Base-by-base conservation (phyloP, 805 yeast species). In the Starmera dryadoides region DNA sequence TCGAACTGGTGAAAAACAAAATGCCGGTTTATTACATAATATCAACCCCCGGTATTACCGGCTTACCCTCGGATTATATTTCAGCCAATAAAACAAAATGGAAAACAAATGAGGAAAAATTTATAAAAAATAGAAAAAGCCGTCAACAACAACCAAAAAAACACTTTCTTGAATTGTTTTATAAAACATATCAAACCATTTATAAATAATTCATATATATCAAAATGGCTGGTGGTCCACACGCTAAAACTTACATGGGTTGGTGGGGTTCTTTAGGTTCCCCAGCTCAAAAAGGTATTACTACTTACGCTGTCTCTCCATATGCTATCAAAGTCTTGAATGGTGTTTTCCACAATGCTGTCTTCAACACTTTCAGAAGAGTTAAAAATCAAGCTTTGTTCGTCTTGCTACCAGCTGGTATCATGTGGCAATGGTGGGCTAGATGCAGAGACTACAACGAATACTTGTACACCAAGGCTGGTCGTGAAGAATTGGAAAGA, bases 251-350 rank as follows among this genome's bases (percentile, higher is more conserved):
- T 58, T 88, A 83, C 60, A 81, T 86, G 91, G 97, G 97, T 55
- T 88, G 96, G 96, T 88, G 97, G 97, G 97, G 97, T 60, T 65
- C 73, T 70, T 66, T 88, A 60, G 95, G 94, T 45, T 75, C 85
- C 65, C 89, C 93, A 62, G 76, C 75, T 54, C 95, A 86, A 72
- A 86, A 86, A 66, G 82, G 86, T 69, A 72, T 83, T 49, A 84
- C 91, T 46, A 76, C 84, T 44, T 93, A 91, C 75, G 73, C 96
- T 41, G 88, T 93, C 48, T 85, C 98, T 49, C 94, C 96, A 46
- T 86, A 75, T 53, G 96, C 96, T 44, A 94, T 91, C 68, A 80
- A 78, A 64, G 97, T 97, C 42, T 75, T 93, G 64, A 82, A 83
- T 65, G 95, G 95, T 53, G 76, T 81, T 50, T 75, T 82, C 53